Evolutionary conservation across 2,329 filamentous ascomycete species (phyloP), one percentile per base, ranked within the genome.

Genomic region (Eutypella sp.): DNA sequence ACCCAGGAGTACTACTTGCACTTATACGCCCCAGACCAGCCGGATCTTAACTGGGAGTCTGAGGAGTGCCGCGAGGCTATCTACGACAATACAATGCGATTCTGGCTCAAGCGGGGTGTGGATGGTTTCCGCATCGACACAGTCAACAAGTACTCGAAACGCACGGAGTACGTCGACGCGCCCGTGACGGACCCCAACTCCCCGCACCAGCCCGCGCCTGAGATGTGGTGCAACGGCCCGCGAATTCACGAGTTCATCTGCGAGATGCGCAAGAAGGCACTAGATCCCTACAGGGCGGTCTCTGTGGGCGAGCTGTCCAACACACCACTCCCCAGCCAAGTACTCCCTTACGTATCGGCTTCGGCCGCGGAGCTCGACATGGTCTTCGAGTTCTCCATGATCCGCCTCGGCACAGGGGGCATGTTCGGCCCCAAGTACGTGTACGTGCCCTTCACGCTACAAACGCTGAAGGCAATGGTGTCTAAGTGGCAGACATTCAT

Each of bases 21-120:
- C 51, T 70, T 90, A 1, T 91, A 87, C 59, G 78, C 79, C 1
- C 71, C 77, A 0, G 79, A 84, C 40, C 87, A 90, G 59, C 87
- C 87, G 0, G 87, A 91, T 53, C 70, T 91, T 16, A 90, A 90
- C 59, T 90, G 86, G 85, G 83, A 88, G 45, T 83, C 84, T 41
- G 71, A 74, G 0, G 75, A 78, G 2, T 81, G 85, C 7, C 77
- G 84, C 6, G 70, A 81, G 42, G 86, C 81, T 0, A 82, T 89
- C 1, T 84, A 88, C 56, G 72, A 82, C 5, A 59, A 68, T 5
- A 79, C 84, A 5, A 84, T 89, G 75, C 71, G 73, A 0, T 90
- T 89, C 61, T 90, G 87, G 87, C 73, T 90, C 0, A 73, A 88
- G 45, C 77, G 79, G 5, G 84, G 83, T 0, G 78, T 82, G 0